A percentile compares a stretch with the other conserved stretches of the same genome.
These are phyloP conservation scores for Tuber brumale DNA, from an alignment of 495 filamentous ascomycete genomes.

Conservation along the genomic window DNA sequence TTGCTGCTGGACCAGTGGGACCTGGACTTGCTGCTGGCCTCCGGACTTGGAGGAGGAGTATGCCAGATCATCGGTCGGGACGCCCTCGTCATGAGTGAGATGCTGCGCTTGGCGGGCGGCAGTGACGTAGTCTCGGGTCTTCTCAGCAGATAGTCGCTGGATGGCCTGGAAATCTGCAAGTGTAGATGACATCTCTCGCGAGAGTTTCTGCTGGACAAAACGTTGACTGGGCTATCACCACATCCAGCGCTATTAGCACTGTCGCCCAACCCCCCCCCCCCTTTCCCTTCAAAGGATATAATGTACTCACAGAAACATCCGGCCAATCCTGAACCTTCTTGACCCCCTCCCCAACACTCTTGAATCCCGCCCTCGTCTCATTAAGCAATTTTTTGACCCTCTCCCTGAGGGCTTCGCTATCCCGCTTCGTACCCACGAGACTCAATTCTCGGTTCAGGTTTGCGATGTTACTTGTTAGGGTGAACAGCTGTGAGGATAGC, in stretches of 20 bases:
- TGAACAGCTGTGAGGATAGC: constrained; percentile 78
- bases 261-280: neutral
- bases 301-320: constrained; percentile 70
- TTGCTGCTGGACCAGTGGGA: constrained; percentile 58
- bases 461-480: constrained; percentile 77
- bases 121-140: constrained; percentile 75
- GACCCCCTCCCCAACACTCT: constrained; percentile 83
- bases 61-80: constrained; percentile 41
- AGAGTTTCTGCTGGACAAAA: constrained; percentile 91
- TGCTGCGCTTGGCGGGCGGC: constrained; percentile 55
- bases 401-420: constrained; percentile 85
- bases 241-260: constrained; percentile 12
- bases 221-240: constrained; percentile 68
- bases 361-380: constrained; percentile 78
- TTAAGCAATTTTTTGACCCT: constrained; percentile 78
- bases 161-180: constrained; percentile 84
- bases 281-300: neutral
- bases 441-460: constrained; percentile 71
- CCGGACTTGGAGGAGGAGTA: constrained; percentile 42
- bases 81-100: constrained; percentile 26
- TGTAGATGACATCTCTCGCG: constrained; percentile 78
- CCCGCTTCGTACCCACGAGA: constrained; percentile 78
- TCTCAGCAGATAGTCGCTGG: constrained; percentile 82
- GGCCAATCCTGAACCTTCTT: constrained; percentile 90
- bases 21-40: constrained; percentile 51